Percentiles rank a stretch among this genome's conserved stretches.
Evolutionary conservation across 352 stramenopile genomes (phyloP).

Genomic region (Plasmopara muralis): DNA sequence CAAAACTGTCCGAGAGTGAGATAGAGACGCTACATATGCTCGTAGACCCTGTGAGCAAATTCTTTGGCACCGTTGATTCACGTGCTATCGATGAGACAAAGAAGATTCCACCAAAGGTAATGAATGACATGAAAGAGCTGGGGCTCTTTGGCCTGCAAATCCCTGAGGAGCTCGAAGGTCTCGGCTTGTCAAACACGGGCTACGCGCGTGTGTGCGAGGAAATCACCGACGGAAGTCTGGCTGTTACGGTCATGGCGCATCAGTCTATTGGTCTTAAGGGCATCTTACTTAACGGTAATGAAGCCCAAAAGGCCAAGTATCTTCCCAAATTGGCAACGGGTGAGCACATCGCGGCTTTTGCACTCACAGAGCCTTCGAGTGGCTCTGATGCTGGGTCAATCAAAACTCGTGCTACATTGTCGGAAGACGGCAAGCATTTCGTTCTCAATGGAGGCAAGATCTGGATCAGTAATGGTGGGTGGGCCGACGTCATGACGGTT

Average conservation of each 20-base stretch:
- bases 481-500: slow-evolving; percentile 95
- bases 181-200: slow-evolving; percentile 78
- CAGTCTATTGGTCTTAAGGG: slow-evolving; percentile 86
- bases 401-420: slow-evolving; percentile 85
- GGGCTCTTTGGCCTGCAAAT: slow-evolving; percentile 85
- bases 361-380: slow-evolving; percentile 87
- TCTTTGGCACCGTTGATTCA: slow-evolving; percentile 63
- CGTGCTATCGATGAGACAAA: slow-evolving; percentile 79
- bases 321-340: slow-evolving; percentile 85
- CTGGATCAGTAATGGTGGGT: slow-evolving; percentile 96
- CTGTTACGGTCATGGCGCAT: slow-evolving; percentile 83
- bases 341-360: slow-evolving; percentile 82
- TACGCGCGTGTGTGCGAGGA: slow-evolving; percentile 84
- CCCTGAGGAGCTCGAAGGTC: slow-evolving; percentile 62
- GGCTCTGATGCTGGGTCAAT: slow-evolving; percentile 87
- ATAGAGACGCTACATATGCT: slow-evolving; percentile 82
- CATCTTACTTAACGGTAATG: slow-evolving; percentile 84
- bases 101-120: slow-evolving; percentile 58
- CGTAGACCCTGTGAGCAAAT: slow-evolving; percentile 75
- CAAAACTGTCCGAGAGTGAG: slow-evolving; percentile 58
- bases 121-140: slow-evolving; percentile 76
- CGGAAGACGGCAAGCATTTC: slow-evolving; percentile 88
- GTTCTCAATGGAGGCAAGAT: slow-evolving; percentile 93
- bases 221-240: slow-evolving; percentile 69
- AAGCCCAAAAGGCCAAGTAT: slow-evolving; percentile 83